Base-by-base conservation (phyloP, 1,284 basidiomycete genomes). In the Leccinum solheimii region DNA sequence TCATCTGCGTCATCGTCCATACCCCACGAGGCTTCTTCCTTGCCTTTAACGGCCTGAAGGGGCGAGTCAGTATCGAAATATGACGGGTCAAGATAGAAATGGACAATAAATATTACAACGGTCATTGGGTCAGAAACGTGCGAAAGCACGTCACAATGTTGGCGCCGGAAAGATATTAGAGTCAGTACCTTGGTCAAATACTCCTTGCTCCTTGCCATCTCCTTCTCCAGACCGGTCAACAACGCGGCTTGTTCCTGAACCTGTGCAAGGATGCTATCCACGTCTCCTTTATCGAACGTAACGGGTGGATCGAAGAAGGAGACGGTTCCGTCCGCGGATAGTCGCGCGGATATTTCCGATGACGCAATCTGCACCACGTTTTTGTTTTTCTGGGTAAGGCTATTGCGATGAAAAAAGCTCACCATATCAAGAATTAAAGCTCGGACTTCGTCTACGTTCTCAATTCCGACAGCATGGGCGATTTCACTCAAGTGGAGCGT, bases 401-500 rank as follows among this genome's bases (percentile, higher is more conserved):
- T 21, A 9, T 27, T n/a, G 4, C 49, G 11, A 26, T 9, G 16
- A 26, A 40, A 62, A 48, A 27, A 9, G 27, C 65, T 38, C 64
- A 92, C 91, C 88, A 94, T 93, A 70, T 81, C 84, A 6, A 89
- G 69, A 34, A 94, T 76, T 51, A 92, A 71, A 5, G 76, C 76
- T 32, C 85, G 80, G 11, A 90, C 85, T 48, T 82, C 81, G 32
- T 81, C 82, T 60, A 84, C 78, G 43, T 72, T 81, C 3, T 82
- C 77, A 45, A 88, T 81, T 34, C 83, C 84, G 51, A 91, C 80
- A 11, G 81, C 80, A 26, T 78, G 79, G 4, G 83, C 88, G 57
- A 95, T 89, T 63, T 93, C 90, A 0, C 77, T 72, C 7, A 95
- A 76, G 23, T 86, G 81, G 7, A 94, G 81, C 0, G 88, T 89